Evolutionary conservation across 2,329 filamentous ascomycete genomes (phyloP), one percentile per base, ranked within the genome.

Genomic region (Endoconidiophora laricicola): DNA sequence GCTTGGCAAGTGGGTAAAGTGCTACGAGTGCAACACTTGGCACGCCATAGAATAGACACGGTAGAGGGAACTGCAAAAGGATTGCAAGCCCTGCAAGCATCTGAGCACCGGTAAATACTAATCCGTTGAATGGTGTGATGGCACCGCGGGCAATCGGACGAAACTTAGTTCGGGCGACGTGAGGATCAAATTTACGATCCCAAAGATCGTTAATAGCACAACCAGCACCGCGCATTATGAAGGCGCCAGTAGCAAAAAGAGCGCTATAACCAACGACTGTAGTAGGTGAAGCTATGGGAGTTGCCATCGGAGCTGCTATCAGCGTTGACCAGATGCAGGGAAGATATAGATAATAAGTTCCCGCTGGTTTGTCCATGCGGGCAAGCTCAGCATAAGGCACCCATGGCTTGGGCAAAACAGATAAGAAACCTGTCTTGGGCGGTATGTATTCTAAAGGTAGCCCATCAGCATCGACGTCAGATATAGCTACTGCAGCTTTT

Each of bases 131-230:
- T 0, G 84, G 83, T 2, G 77, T 80, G 46, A 94, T 68, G 48
- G 86, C 86, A 33, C 83, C 74, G 10, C 87, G 76, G 1, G 87
- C 86, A 54, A 94, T 83, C 2, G 87, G 87, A 14, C 87, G 79
- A 29, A 86, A 69, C 12, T 81, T 76, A 4, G 85, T 93, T 44
- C 87, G 76, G 1, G 74, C 66, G 12, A 94, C 86, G 55, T 86
- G 76, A 5, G 83, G 81, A 63, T 94, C 87, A 14, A 94, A 78
- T 57, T 91, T 83, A 49, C 85, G 78, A 63, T 94, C 87, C 83
- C 86, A 88, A 46, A 93, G 76, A 61, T 94, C 87, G 61, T 94
- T 94, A 66, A 93, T 86, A 16, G 83, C 83, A 63, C 87, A 94
- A 47, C 86, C 86, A 18, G 86, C 85, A 45, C 87, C 83, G 54